A percentile compares a stretch with the other conserved stretches of the same genome.
These are phyloP conservation scores for Coriolopsis trogii DNA, from an alignment of 1,284 basidiomycete genomes.

Conservation along the genomic window DNA sequence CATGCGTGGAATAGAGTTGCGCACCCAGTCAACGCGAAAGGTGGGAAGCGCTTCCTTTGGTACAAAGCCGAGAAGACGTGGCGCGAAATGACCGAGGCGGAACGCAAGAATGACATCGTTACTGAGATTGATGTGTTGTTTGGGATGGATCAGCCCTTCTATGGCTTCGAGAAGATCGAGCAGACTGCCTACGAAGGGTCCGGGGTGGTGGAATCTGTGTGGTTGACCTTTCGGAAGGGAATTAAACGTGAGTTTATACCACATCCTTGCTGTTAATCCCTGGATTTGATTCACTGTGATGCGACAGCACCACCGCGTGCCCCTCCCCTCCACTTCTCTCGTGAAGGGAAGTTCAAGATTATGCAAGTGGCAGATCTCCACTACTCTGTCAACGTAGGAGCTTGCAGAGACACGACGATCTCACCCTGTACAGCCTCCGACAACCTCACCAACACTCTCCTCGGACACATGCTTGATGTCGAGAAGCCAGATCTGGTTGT, in stretches of 20 bases:
- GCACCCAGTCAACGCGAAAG: conserved; percentile 27
- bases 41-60: conserved; percentile 63
- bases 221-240: conserved; percentile 63
- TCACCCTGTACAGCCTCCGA: conserved; percentile 67
- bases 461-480: conserved; percentile 71
- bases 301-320: conserved; percentile 64
- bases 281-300: not conserved
- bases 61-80: conserved; percentile 70
- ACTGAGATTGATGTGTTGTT: conserved; percentile 89
- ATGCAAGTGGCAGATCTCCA: conserved; percentile 92
- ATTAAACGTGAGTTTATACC: conserved; percentile 56
- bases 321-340: conserved; percentile 79
- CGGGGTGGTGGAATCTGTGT: conserved; percentile 48
- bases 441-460: conserved; percentile 70
- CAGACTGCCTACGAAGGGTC: conserved; percentile 47
- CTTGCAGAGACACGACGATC: conserved; percentile 68
- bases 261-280: not conserved
- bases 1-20: conserved; percentile 62
- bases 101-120: conserved; percentile 62
- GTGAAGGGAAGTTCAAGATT: conserved; percentile 83
- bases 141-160: conserved; percentile 81
- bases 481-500: conserved; percentile 92
- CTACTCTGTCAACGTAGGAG: conserved; percentile 75
- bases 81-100: conserved; percentile 57
- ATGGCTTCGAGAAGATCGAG: conserved; percentile 76